Evolutionary conservation across 148 eudicot genomes (phyloP), one percentile per base, ranked within the genome.

Genomic region (Suaeda aralocaspica): DNA sequence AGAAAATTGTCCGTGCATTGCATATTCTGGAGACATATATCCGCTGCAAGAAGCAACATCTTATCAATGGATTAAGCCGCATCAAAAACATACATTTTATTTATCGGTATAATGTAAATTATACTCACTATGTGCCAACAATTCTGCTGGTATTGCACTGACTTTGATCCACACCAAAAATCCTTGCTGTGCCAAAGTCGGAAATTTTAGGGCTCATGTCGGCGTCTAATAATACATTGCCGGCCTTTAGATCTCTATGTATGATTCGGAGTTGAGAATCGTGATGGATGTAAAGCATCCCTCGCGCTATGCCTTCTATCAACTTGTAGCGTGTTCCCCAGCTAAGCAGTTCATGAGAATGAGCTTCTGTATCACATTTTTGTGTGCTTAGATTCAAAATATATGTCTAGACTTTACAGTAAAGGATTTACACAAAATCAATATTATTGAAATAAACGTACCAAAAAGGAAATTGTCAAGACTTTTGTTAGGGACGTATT

Each of bases 11-110:
- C 85, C 85, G 1, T 74, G 61, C 39, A 72, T 36, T 41, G 61
- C 44, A 33, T 84, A 84, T 60, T 84, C 87, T 0, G 85, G 87
- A n/a, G 87, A 30, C 83, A 82, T 84, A 45, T 84, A 84, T 3
- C 84, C 87, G 41, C 84, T 84, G 34, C 26, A 74, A 67, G 22
- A 74, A 2, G 28, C 0, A 36, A 36, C 41, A 36, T 36, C 5
- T 3, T 8, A 36, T 36, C 8, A 4, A 36, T 36, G 4, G 8
- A 36, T 36, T 36, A 36, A 3, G 41, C 8, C 4, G 8, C 8
- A 36, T n/a, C n/a, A n/a, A n/a, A 36, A 36, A 36, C 8, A 4
- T 36, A 36, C 41, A 16, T 25, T 18, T 59, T 41, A 28, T 58
- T 19, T 6, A 53, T 2, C 26, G 1, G 1, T 24, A 14, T 6